Evolutionary conservation across 1,284 basidiomycete genomes (phyloP).

Genomic region (Irpex lacteus): DNA sequence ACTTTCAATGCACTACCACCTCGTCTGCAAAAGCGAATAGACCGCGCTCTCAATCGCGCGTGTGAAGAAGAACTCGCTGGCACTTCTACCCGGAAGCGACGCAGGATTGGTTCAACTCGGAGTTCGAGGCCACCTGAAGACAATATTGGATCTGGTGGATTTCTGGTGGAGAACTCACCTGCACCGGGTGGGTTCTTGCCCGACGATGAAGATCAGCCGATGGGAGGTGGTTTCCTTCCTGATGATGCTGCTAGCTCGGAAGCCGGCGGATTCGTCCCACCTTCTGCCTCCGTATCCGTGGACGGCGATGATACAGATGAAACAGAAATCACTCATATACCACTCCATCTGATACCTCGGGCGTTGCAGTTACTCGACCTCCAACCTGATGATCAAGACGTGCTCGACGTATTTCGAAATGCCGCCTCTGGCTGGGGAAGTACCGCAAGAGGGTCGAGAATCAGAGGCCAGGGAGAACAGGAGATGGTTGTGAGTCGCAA

Average conservation of each 20-base stretch:
- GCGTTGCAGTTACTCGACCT: slow-evolving; percentile 65
- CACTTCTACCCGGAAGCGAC: slow-evolving; percentile 18
- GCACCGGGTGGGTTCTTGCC: slow-evolving; percentile 17
- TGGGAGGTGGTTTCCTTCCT: slow-evolving; percentile 10
- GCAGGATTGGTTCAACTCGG: slow-evolving; percentile 13
- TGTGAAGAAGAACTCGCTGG: background rate
- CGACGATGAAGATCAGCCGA: slow-evolving; percentile 4
- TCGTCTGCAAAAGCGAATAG: slow-evolving; percentile 22
- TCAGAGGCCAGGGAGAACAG: background rate
- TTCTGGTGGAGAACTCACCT: slow-evolving; percentile 11
- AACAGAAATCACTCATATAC: slow-evolving; percentile 33
- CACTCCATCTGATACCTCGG: slow-evolving; percentile 54
- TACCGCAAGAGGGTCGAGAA: no score
- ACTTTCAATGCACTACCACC: slow-evolving; percentile 21
- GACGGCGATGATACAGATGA: slow-evolving; percentile 1
- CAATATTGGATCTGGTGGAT: slow-evolving; percentile 14
- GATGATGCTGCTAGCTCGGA: slow-evolving; percentile 1
- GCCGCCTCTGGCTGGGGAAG: slow-evolving; percentile 65
- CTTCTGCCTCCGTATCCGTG: background rate
- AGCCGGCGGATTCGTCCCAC: slow-evolving; percentile 11
- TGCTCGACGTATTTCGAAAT: slow-evolving; percentile 66
- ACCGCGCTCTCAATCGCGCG: slow-evolving; percentile 26
- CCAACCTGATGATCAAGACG: slow-evolving; percentile 62
- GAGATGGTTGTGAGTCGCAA: slow-evolving; percentile 45
- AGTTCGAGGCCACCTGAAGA: background rate